Percentiles rank a stretch among this genome's conserved stretches.
Evolutionary conservation across 805 yeast genomes (phyloP).

Genomic region (Lipomyces kockii): DNA sequence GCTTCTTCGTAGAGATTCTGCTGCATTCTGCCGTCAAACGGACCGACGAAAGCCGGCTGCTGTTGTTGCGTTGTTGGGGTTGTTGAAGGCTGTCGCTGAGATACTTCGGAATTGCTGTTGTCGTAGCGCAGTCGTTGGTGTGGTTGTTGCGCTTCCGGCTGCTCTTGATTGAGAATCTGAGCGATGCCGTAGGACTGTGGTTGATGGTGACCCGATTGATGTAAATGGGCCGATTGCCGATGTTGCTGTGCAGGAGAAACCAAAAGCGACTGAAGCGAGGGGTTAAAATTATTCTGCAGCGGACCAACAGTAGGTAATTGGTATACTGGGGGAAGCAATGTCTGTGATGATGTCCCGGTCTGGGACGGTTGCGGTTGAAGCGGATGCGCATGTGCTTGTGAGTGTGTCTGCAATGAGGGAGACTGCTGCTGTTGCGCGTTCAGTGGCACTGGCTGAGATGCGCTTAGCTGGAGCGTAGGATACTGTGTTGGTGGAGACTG

Average conservation of each 20-base stretch:
- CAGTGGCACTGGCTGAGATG: slow-evolving; percentile 3
- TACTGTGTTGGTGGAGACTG: slow-evolving; percentile 2
- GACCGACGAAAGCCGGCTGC: not conserved
- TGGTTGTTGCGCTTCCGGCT: not conserved
- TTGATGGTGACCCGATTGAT: not conserved
- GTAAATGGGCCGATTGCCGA: not conserved
- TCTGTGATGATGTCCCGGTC: slow-evolving; percentile 4
- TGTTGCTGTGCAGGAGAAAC: not conserved
- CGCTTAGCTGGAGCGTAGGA: slow-evolving; percentile 4
- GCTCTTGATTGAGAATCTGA: slow-evolving; percentile 10
- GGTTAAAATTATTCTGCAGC: slow-evolving; percentile 1
- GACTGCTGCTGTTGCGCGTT: slow-evolving; percentile 7
- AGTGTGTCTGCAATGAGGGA: not conserved
- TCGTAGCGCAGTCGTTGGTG: not conserved
- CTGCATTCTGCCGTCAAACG: not conserved
- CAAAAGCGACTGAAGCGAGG: slow-evolving; percentile 4
- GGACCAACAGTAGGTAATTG: slow-evolving; percentile 20
- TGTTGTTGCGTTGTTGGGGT: slow-evolving; percentile 19
- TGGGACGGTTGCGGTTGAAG: slow-evolving; percentile 2
- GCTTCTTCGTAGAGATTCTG: not conserved
- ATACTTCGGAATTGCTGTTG: not conserved
- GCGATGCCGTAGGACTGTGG: not conserved
- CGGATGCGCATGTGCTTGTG: not conserved
- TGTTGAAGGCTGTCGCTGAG: slow-evolving; percentile 12
- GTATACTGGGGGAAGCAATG: slow-evolving; percentile 20